A percentile compares a stretch with the other conserved stretches of the same genome.
Evolutionary conservation across 352 stramenopile genomes (phyloP).

Genomic region (Globisporangium spiculum): DNA sequence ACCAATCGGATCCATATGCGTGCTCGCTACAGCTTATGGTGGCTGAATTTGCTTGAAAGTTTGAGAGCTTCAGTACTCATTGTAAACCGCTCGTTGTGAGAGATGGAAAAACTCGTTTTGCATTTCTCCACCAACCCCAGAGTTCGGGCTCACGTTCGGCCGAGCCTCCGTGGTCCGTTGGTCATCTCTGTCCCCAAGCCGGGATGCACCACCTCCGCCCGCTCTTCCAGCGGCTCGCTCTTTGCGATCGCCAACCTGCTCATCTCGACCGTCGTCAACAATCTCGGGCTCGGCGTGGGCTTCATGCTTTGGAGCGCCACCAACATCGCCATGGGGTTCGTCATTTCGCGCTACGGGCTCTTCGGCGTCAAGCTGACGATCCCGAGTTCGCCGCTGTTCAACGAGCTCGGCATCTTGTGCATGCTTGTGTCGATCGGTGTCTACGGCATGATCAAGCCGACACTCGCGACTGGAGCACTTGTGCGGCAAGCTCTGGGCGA

Average conservation of each 20-base stretch:
- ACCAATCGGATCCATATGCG: too few relatives aligned
- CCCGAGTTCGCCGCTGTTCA: constrained; percentile 46
- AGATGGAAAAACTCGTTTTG: too few relatives aligned
- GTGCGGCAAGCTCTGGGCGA: constrained; percentile 72
- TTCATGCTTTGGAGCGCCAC: constrained; percentile 88
- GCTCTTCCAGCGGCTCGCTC: constrained; percentile 40
- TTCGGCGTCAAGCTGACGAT: constrained; percentile 66
- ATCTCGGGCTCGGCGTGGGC: constrained; percentile 65
- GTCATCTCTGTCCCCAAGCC: not conserved
- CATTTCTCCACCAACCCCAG: too few relatives aligned
- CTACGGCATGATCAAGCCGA: constrained; percentile 77
- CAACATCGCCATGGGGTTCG: constrained; percentile 81
- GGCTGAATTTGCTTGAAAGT: too few relatives aligned
- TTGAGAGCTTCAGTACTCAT: too few relatives aligned
- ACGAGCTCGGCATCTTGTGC: constrained; percentile 63
- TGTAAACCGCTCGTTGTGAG: too few relatives aligned
- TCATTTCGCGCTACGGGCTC: constrained; percentile 69
- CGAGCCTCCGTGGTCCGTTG: not conserved
- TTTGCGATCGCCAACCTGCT: constrained; percentile 82
- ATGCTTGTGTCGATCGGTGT: constrained; percentile 80
- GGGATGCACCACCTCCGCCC: not conserved
- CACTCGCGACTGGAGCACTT: constrained; percentile 46
- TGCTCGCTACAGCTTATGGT: too few relatives aligned
- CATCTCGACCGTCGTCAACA: constrained; percentile 85
- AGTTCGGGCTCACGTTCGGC: not conserved